phyloP scores from a whole-genome alignment of 108 stramenopile genomes.

The Chaetoceros muelleri region DNA sequence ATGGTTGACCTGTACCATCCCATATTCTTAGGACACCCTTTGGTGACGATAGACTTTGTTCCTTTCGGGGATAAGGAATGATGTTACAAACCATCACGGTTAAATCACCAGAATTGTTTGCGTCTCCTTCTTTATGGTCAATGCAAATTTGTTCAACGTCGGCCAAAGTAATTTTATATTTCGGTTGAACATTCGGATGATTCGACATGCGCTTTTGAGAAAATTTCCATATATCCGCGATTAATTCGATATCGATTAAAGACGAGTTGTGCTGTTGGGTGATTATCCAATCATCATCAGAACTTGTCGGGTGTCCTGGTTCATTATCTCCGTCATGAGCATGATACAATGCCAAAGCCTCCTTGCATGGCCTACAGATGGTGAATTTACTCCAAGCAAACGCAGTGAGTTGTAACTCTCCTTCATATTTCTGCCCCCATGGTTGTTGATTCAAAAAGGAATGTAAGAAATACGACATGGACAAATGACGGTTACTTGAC shows the following conservation, averaged over 20 bases:
- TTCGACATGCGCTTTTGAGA: neutral
- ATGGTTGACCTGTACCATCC: neutral
- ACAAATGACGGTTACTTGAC: neutral
- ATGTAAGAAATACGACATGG: neutral
- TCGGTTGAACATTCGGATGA: neutral
- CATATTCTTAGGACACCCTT: neutral
- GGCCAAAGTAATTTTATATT: neutral
- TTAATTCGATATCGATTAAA: neutral
- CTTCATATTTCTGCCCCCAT: neutral
- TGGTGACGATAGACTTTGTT: neutral
- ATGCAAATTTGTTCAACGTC: neutral
- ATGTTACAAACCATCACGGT: neutral
- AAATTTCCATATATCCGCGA: neutral
- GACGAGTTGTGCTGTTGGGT: neutral
- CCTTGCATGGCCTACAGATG: neutral
- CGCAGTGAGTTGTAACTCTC: neutral
- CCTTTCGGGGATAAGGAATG: neutral
- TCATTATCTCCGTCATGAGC: neutral
- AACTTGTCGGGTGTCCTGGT: too few relatives aligned
- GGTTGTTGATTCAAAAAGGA: neutral
- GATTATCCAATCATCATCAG: neutral
- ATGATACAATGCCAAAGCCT: neutral
- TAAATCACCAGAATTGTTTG: neutral
- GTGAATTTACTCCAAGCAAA: neutral
- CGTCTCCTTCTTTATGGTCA: neutral